These are phyloP conservation scores for Pulveroboletus sp. DNA, from an alignment of 768 basidiomycete genomes.

Conservation along the genomic window DNA sequence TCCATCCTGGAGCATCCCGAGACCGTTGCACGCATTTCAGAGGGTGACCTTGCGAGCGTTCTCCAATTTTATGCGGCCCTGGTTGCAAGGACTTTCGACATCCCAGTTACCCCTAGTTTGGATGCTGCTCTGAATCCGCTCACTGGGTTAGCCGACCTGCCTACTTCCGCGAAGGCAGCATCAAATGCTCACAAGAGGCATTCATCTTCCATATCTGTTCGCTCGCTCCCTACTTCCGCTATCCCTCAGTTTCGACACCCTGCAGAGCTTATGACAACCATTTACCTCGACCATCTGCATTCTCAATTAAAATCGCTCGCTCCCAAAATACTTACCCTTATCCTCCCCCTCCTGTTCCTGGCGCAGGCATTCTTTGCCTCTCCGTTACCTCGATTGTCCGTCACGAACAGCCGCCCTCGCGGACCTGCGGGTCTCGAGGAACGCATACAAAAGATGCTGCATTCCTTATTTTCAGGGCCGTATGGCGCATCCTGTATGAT, in stretches of 20 bases:
- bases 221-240: conserved; percentile 37
- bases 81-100: conserved; percentile 49
- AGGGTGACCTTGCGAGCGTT: conserved; percentile 52
- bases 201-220: conserved; percentile 55
- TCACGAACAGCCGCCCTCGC: conserved; percentile 38
- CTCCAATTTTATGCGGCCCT: conserved; percentile 58
- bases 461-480: conserved; percentile 57
- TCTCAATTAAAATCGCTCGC: conserved; percentile 58
- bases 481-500: conserved; percentile 63
- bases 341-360: conserved; percentile 74
- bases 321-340: conserved; percentile 46
- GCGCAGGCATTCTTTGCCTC: conserved; percentile 60
- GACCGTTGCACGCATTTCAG: conserved; percentile 57
- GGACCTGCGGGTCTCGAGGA: conserved; percentile 43
- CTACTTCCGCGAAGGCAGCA: conserved; percentile 17
- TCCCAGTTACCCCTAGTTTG: conserved; percentile 21
- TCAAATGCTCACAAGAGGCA: conserved; percentile 51
- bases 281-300: conserved; percentile 63
- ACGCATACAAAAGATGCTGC: conserved; percentile 52
- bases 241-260: conserved; percentile 41
- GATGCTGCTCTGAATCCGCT: conserved; percentile 27
- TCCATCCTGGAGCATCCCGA: conserved; percentile 47
- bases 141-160: conserved; percentile 29
- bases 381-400: conserved; percentile 64
- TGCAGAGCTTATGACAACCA: conserved; percentile 56